These are phyloP conservation scores for Coniella lustricola DNA, from an alignment of 2,329 filamentous ascomycete species.

Conservation along the genomic window DNA sequence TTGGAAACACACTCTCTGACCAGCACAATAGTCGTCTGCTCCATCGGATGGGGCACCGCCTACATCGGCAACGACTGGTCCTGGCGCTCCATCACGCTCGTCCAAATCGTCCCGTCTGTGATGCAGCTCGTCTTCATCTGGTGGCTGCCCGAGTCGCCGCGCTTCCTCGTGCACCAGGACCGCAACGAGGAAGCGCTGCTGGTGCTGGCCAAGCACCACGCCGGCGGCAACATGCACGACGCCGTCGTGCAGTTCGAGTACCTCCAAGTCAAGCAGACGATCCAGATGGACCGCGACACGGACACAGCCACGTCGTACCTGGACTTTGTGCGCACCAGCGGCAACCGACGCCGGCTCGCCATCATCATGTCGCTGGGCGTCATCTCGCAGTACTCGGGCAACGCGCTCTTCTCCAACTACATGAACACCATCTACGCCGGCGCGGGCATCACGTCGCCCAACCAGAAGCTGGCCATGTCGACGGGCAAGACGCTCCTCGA, in stretches of 20 bases:
- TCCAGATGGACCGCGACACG: conserved; percentile 44
- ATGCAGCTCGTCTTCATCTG: conserved; percentile 14
- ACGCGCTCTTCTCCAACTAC: conserved; percentile 58
- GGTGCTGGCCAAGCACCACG: conserved; percentile 58
- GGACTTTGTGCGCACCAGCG: conserved; percentile 53
- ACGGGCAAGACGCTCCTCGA: conserved; percentile 48
- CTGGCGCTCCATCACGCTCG: conserved; percentile 59
- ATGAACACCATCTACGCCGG: conserved; percentile 52
- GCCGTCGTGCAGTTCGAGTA: conserved; percentile 55
- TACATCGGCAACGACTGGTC: conserved; percentile 54
- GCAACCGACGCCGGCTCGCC: conserved; percentile 53
- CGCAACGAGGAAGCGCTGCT: conserved; percentile 53
- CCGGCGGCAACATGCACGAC: conserved; percentile 48
- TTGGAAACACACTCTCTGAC: too few species aligned
- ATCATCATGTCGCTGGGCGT: conserved; percentile 54
- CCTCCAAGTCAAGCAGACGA: conserved; percentile 55
- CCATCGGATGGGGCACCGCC: conserved; percentile 57
- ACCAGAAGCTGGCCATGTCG: conserved; percentile 41
- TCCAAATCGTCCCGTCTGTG: conserved; percentile 55
- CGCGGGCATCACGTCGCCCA: conserved; percentile 48
- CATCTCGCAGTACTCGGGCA: conserved; percentile 59
- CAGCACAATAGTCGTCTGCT: conserved; percentile 46
- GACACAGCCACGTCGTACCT: conserved; percentile 42
- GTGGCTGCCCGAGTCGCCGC: conserved; percentile 15
- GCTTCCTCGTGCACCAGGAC: conserved; percentile 16